Percentiles rank a stretch among this genome's conserved stretches.
Evolutionary conservation across 2,329 filamentous ascomycete species (phyloP).

Genomic region (Orbilia javanica): DNA sequence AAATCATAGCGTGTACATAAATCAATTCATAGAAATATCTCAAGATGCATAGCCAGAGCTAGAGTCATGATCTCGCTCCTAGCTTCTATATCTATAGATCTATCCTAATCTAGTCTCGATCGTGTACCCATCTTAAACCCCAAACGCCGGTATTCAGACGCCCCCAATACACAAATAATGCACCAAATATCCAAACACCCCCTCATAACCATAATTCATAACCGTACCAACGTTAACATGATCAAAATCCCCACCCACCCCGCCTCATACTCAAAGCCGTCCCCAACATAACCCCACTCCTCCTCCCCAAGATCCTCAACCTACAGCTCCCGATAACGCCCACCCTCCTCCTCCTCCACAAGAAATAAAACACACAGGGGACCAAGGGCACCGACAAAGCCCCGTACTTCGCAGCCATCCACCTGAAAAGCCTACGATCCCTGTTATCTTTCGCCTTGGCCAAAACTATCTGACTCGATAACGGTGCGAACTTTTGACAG

Average conservation of each 20-base stretch:
- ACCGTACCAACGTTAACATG: background rate
- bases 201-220: too few relatives aligned
- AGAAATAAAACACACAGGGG: background rate
- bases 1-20: too few relatives aligned
- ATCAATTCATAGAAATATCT: too few relatives aligned
- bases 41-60: too few relatives aligned
- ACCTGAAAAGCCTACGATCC: background rate
- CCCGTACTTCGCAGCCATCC: background rate
- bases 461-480: background rate
- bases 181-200: too few relatives aligned
- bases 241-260: background rate
- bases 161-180: too few relatives aligned
- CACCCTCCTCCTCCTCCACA: background rate
- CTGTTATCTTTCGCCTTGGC: background rate
- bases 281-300: background rate
- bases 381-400: background rate
- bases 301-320: background rate
- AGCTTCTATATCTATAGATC: too few relatives aligned
- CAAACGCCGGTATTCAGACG: too few relatives aligned
- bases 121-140: too few relatives aligned
- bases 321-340: background rate
- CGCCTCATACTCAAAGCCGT: background rate
- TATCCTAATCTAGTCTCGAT: too few relatives aligned
- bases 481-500: background rate
- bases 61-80: too few relatives aligned